These are phyloP conservation scores for Cryptococcus sp. DNA, from an alignment of 1,284 basidiomycete genomes.

Conservation along the genomic window DNA sequence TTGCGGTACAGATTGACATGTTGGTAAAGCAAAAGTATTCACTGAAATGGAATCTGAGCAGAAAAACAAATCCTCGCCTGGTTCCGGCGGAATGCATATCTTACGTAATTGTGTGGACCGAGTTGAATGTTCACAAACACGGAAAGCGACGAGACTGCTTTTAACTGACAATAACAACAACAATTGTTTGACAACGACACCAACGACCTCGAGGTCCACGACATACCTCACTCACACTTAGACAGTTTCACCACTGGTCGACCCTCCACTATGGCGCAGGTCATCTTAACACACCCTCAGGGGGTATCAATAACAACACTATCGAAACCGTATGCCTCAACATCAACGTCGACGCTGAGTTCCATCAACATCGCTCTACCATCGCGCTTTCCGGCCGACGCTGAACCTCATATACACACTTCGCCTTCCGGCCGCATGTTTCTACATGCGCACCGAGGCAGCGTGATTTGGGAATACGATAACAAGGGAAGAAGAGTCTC, in stretches of 20 bases:
- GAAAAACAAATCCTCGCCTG: not conserved
- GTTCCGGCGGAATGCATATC: not conserved
- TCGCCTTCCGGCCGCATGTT: conserved; percentile 15
- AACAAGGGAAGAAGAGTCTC: conserved; percentile 18
- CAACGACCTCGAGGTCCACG: no score
- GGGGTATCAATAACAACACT: not conserved
- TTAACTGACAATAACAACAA: not conserved
- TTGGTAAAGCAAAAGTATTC: no score
- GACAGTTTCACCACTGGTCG: no score
- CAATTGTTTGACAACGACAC: no score
- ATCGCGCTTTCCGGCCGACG: conserved; percentile 14
- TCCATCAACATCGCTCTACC: conserved; percentile 13
- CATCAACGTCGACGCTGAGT: not conserved
- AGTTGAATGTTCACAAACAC: not conserved
- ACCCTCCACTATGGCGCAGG: not conserved
- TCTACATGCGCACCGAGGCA: conserved; percentile 5
- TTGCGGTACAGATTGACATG: not conserved
- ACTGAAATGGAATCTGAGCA: no score
- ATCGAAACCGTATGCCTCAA: not conserved
- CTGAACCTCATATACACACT: conserved; percentile 2
- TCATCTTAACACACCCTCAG: not conserved
- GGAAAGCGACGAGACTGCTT: not conserved
- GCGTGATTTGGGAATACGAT: conserved; percentile 30
- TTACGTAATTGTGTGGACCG: not conserved
- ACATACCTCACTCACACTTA: no score